phyloP scores from a whole-genome alignment of 331 rosid genomes.

The Erythrophleum ivorense region DNA sequence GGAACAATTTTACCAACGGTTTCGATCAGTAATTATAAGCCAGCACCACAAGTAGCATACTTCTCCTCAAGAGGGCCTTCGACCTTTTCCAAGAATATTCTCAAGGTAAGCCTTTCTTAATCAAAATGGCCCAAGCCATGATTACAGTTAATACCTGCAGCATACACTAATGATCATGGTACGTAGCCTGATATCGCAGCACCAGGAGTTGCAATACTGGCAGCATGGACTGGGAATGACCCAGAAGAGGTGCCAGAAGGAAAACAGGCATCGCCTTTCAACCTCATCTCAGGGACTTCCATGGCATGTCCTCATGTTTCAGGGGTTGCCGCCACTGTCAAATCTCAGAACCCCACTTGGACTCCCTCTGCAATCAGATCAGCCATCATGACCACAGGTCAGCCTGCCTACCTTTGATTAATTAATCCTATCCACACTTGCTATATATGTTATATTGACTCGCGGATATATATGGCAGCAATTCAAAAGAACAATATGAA shows the following conservation, averaged over 20 bases:
- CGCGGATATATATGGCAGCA: slow-evolving; percentile 50
- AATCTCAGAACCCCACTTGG: slow-evolving; percentile 69
- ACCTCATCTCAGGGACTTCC: slow-evolving; percentile 80
- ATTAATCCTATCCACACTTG: background rate
- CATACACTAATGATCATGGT: background rate
- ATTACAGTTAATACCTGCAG: background rate
- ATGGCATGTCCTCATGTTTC: slow-evolving; percentile 93
- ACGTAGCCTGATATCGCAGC: slow-evolving; percentile 91
- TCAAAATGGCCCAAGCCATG: background rate
- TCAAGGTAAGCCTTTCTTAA: slow-evolving; percentile 53
- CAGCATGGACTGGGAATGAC: slow-evolving; percentile 76
- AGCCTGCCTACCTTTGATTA: background rate
- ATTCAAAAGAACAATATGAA: slow-evolving; percentile 64
- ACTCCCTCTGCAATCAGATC: slow-evolving; percentile 80
- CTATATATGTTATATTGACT: background rate
- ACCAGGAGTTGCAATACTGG: slow-evolving; percentile 90
- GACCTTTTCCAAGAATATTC: slow-evolving; percentile 56
- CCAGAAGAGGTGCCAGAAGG: slow-evolving; percentile 36
- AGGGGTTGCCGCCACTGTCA: slow-evolving; percentile 64
- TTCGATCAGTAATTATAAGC: slow-evolving; percentile 60
- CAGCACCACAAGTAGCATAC: slow-evolving; percentile 69
- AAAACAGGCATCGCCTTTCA: slow-evolving; percentile 49
- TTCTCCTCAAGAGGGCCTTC: slow-evolving; percentile 95
- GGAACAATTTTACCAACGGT: slow-evolving; percentile 75
- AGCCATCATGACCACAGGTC: slow-evolving; percentile 94